Evolutionary conservation across 805 yeast genomes (phyloP), one percentile per base, ranked within the genome.

Genomic region (Pichia deserticola): DNA sequence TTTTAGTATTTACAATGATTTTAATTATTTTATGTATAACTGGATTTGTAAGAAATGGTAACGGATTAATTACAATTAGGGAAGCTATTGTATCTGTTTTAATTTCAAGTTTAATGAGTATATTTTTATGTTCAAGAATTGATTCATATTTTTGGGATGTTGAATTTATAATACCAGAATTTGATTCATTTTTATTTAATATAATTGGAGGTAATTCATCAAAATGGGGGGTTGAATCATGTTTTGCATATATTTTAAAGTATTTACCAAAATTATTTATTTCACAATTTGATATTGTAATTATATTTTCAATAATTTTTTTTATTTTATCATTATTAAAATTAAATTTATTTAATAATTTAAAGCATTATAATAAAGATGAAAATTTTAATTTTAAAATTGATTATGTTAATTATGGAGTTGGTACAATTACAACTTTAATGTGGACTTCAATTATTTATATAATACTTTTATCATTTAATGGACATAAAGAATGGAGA

Each of bases 401-500:
- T 12, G 62, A 63, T 48, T 50, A 57, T 42, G 55, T 55, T 5
- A 65, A 62, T 49, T 61, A 63, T 29, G 60, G 62, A 13, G 58
- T 61, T 27, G 58, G 60, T 15, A 51, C 65, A 0, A 57, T 79
- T 36, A 73, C 77, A 39, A 65, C 81, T 6, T 60, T 82, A 30
- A 71, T 77, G 1, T 51, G 76, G 15, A 70, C 88, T 1, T 68
- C 85, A 0, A 40, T 82, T 1, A 45, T 77, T 13, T 90, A 71
- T 60, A 73, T 89, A n/a, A 53, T 70, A 1, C 58, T 79, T 5
- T 75, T 89, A 76, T 89, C 97, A 0, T 63, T 83, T 46, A 93
- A 86, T 64, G 89, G 93, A 3, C 97, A 92, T 59, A 92, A 92
- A 63, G 98, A 92, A 70, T 88, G 95, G 95, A 77, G 97, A 57